A percentile compares a stretch with the other conserved stretches of the same genome.
phyloP scores from a whole-genome alignment of 177 flowering plant species.

The Telopea speciosissima region DNA sequence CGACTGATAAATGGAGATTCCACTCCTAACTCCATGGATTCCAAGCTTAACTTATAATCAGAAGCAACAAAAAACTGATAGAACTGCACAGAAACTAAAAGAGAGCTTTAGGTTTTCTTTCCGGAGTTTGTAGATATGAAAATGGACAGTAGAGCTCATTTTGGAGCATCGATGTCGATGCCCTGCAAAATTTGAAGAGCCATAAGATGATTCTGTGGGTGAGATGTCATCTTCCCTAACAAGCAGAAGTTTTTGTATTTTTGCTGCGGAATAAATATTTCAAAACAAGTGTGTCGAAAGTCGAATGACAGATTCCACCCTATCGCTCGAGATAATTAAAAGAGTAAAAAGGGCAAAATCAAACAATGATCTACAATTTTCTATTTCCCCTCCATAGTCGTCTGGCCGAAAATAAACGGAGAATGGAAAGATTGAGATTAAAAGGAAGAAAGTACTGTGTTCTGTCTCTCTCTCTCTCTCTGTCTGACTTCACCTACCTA shows the following conservation, averaged over 20 bases:
- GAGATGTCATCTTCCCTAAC: neutral
- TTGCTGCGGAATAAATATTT: too few relatives aligned
- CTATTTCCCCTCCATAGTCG: too few relatives aligned
- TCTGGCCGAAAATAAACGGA: too few relatives aligned
- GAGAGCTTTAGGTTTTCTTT: too few relatives aligned
- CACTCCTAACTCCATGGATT: slow-evolving; percentile 27
- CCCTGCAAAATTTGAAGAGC: neutral
- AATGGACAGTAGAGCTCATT: neutral
- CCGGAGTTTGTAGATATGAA: neutral
- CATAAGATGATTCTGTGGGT: neutral
- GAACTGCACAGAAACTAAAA: neutral
- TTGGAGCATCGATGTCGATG: neutral
- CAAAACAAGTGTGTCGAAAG: neutral
- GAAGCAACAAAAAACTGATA: neutral
- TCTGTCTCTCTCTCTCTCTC: too few relatives aligned
- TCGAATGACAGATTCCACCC: neutral
- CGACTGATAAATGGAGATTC: slow-evolving; percentile 24
- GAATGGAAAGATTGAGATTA: too few relatives aligned
- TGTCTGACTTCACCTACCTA: too few relatives aligned
- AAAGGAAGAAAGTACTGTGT: too few relatives aligned
- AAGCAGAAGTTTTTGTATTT: too few relatives aligned
- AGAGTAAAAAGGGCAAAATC: too few relatives aligned
- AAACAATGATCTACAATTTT: too few relatives aligned
- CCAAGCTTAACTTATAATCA: neutral
- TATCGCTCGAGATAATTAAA: neutral